Conservation (phyloP, 2,329 filamentous ascomycete genomes). For the Colletotrichum godetiae region DNA sequence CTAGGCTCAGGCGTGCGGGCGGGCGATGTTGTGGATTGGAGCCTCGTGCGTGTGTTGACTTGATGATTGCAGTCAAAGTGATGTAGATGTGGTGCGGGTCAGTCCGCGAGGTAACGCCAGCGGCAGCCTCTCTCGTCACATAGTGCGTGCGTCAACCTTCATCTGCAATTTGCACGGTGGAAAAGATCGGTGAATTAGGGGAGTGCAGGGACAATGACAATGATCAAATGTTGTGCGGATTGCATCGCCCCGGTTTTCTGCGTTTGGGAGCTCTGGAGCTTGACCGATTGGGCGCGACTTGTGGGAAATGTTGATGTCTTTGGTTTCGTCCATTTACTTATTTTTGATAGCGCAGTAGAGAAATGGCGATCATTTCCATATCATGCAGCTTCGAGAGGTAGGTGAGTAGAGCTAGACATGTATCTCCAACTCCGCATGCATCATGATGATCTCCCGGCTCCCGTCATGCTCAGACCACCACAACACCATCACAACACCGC, state of each 20-base stretch:
- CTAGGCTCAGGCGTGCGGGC: not conserved
- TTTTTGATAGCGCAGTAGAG: not conserved
- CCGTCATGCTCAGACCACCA: constrained; percentile 9
- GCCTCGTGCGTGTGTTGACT: not conserved
- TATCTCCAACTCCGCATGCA: constrained; percentile 9
- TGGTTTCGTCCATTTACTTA: not conserved
- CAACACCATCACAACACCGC: not conserved
- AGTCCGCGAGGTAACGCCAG: constrained; percentile 11
- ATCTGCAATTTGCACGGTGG: not conserved
- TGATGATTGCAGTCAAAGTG: constrained; percentile 10
- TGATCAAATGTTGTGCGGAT: not conserved
- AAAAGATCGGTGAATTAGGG: constrained; percentile 3
- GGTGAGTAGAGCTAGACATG: not conserved
- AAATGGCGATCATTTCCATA: too few species aligned
- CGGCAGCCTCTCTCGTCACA: constrained; percentile 20
- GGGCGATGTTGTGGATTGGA: not conserved
- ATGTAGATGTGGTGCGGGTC: not conserved
- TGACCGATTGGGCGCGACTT: not conserved
- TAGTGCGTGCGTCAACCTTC: not conserved
- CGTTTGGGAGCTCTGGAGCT: constrained; percentile 9
- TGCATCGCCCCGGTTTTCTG: not conserved
- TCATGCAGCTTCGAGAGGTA: not conserved
- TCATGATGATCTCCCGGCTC: constrained; percentile 1
- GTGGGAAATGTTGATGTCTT: not conserved
- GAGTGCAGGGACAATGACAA: not conserved